These are phyloP conservation scores for Leccinum angustisporum DNA, from an alignment of 1,284 basidiomycete genomes.

Conservation along the genomic window DNA sequence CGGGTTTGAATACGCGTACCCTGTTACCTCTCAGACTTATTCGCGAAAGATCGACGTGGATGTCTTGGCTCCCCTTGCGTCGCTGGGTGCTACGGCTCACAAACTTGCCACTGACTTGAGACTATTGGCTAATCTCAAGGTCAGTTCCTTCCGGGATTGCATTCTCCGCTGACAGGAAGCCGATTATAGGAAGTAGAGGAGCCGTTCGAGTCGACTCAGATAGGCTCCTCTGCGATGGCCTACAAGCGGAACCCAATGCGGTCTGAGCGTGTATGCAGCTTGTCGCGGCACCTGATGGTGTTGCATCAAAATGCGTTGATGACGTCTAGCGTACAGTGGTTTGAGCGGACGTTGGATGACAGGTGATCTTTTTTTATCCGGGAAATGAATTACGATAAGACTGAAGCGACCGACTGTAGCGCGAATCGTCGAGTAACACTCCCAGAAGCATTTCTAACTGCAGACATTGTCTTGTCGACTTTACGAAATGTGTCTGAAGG, in stretches of 20 bases:
- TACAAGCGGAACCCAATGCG: conserved; percentile 99
- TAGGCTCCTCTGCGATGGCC: conserved; percentile 98
- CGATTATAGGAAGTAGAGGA: conserved; percentile 86
- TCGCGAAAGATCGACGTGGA: conserved; percentile 98
- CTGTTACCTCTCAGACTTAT: conserved; percentile 98
- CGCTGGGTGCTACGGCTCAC: conserved; percentile 93
- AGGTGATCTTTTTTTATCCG: conserved; percentile 46
- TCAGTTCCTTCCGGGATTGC: conserved; percentile 23
- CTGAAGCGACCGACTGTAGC: conserved; percentile 40
- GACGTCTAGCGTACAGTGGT: conserved; percentile 93
- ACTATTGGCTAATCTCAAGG: conserved; percentile 90
- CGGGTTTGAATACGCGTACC: conserved; percentile 93
- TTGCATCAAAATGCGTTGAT: conserved; percentile 92
- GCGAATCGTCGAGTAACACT: conserved; percentile 96
- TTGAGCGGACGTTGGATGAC: conserved; percentile 94
- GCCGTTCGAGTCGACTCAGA: conserved; percentile 98
- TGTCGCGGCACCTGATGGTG: conserved; percentile 90
- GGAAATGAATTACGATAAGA: conserved; percentile 2
- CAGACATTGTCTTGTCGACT: conserved; percentile 94
- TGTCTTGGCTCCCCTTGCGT: conserved; percentile 86
- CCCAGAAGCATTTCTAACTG: conserved; percentile 96
- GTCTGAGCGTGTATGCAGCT: conserved; percentile 93
- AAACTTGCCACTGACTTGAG: conserved; percentile 98
- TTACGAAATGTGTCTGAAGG: conserved; percentile 98
- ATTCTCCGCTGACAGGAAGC: conserved; percentile 9